These are phyloP conservation scores for Microbotryum intermedium DNA, from an alignment of 1,284 basidiomycete species.

Conservation along the genomic window DNA sequence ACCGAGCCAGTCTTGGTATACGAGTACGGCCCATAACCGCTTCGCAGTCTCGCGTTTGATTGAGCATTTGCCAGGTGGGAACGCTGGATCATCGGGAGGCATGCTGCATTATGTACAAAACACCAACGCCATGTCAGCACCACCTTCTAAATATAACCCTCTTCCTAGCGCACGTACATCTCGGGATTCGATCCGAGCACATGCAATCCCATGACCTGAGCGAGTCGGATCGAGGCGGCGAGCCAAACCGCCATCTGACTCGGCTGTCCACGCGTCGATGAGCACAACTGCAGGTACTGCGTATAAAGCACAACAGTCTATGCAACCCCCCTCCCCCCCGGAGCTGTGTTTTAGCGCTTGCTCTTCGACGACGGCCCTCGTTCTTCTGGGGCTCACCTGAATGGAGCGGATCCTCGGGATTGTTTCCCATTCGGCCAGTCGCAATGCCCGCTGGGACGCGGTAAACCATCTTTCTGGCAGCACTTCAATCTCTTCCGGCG, in stretches of 20 bases:
- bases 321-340: not conserved
- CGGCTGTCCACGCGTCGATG: constrained; percentile 27
- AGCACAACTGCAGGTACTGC: constrained; percentile 30
- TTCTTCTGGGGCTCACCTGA: constrained; percentile 11
- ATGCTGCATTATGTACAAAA: constrained; percentile 9
- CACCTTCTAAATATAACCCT: not conserved
- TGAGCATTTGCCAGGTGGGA: constrained; percentile 30
- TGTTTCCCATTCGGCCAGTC: constrained; percentile 24
- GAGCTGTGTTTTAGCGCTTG: constrained; percentile 2
- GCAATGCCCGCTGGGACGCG: constrained; percentile 22
- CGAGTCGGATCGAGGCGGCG: constrained; percentile 22
- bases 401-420: constrained; percentile 22
- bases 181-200: constrained; percentile 26
- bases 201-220: constrained; percentile 31
- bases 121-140: not conserved
- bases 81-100: constrained; percentile 32
- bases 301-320: constrained; percentile 31
- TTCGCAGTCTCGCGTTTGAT: constrained; percentile 32
- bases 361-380: not conserved
- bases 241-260: constrained; percentile 30
- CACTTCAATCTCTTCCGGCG: constrained; percentile 14
- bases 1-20: constrained; percentile 32
- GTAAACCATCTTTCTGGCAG: constrained; percentile 26
- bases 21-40: constrained; percentile 29
- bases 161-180: constrained; percentile 2